Percentiles rank a stretch among this genome's conserved stretches.
phyloP scores from a whole-genome alignment of 805 yeast species.

The Alloascoidea hylecoeti region DNA sequence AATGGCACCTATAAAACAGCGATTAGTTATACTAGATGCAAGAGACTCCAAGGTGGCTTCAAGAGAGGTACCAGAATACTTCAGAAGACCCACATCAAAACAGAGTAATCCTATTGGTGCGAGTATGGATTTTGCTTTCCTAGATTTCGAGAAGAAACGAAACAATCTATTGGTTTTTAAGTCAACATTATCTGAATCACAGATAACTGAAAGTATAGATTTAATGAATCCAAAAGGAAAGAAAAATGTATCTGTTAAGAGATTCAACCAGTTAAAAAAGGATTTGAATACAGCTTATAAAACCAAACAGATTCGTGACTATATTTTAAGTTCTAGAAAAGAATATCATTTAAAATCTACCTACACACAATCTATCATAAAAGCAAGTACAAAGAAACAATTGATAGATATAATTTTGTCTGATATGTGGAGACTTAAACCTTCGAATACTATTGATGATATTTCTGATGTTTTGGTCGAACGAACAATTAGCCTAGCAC shows the following conservation, averaged over 20 bases:
- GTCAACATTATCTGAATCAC: not conserved
- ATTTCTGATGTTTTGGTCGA: slow-evolving; percentile 20
- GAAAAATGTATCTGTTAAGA: slow-evolving; percentile 8
- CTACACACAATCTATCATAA: not conserved
- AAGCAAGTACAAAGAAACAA: slow-evolving; percentile 8
- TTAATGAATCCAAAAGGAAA: not conserved
- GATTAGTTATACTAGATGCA: too few relatives aligned
- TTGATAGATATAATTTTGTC: slow-evolving; percentile 17
- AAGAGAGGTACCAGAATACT: too few relatives aligned
- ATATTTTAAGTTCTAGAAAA: slow-evolving; percentile 1
- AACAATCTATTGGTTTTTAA: not conserved
- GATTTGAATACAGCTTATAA: slow-evolving; percentile 14
- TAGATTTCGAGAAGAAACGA: not conserved
- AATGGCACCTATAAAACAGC: too few relatives aligned
- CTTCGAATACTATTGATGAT: slow-evolving; percentile 12
- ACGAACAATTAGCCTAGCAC: slow-evolving; percentile 18
- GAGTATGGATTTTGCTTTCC: not conserved
- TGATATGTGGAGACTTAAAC: slow-evolving; percentile 20
- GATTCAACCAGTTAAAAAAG: slow-evolving; percentile 10
- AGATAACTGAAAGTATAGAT: not conserved
- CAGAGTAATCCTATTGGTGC: too few relatives aligned
- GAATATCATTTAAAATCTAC: slow-evolving; percentile 2
- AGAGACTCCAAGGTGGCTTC: too few relatives aligned
- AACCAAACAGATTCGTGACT: slow-evolving; percentile 12
- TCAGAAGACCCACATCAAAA: too few relatives aligned